Base-by-base conservation (phyloP, 2,329 filamentous ascomycete species). In the Byssothecium circinans region DNA sequence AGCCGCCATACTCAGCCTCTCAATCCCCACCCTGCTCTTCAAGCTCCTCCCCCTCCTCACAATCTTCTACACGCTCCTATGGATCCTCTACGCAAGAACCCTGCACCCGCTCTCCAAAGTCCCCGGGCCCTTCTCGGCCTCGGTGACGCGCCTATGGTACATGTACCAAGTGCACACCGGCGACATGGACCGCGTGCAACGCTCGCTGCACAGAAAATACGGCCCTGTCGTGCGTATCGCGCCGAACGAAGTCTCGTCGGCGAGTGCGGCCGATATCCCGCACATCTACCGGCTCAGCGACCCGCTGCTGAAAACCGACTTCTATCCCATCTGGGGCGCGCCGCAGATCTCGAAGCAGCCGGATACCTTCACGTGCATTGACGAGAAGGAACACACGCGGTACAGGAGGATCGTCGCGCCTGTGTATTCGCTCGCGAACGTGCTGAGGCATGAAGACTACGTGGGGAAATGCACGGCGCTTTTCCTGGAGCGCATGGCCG, bases 361-460 rank as follows among this genome's bases (percentile, higher is more conserved):
- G 18, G 54, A 63, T 47, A 41, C 47, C 6, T 61, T 64, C 17
- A 57, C 55, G 1, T 53, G 53, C 17, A 50, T 45, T 5, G 54
- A 62, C 29, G 58, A 62, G 23, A 36, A 46, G 18, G 56, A 58
- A 20, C 56, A 62, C 34, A 41, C 43, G 2, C 47, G 41, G 12
- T 55, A 57, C 29, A 53, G 58, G 4, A 53, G 33, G 10, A 53
- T 60, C 6, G 50, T 62, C 8, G 45, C 50, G 18, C 53, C 57
- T 8, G 53, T 53, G n/a, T 77, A 77, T 50, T 68, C 71, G 1
- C 65, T 78, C 60, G 71, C 61, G 17, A 74, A 65, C 0, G 48
- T 77, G 11, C 64, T 75, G 5, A 67, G 70, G 10, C 54, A 57
- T 11, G 62, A 67, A 36, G 36, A 43, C n/a, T 52, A 49, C 4